Percentiles rank a stretch among this genome's conserved stretches.
Conservation (phyloP, 805 yeast genomes). For the Sporopachydermia quercuum region DNA sequence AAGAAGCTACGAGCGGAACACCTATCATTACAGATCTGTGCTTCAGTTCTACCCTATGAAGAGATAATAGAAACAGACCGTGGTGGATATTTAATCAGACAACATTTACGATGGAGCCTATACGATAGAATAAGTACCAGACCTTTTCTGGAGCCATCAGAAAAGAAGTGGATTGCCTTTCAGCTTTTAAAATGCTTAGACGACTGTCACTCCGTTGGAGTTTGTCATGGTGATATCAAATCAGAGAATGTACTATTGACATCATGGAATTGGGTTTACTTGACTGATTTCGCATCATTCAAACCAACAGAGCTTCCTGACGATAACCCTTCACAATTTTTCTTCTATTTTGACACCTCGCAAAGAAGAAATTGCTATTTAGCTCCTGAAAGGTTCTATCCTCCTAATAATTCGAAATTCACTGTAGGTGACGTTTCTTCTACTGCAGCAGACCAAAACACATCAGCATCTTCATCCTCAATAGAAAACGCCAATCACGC, state of each 20-base stretch:
- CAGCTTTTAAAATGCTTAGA: conserved; percentile 56
- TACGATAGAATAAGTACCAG: conserved; percentile 78
- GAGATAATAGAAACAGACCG: conserved; percentile 75
- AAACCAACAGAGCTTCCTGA: conserved; percentile 83
- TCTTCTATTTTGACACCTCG: conserved; percentile 86
- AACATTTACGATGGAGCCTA: conserved; percentile 61
- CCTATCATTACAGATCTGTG: conserved; percentile 28
- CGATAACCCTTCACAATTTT: conserved; percentile 83
- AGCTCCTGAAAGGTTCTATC: conserved; percentile 81
- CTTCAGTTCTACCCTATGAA: conserved; percentile 57
- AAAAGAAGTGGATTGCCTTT: conserved; percentile 71
- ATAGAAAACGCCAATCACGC: conserved; percentile 9
- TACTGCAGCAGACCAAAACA: conserved; percentile 6
- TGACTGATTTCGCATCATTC: conserved; percentile 72
- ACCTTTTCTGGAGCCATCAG: conserved; percentile 72
- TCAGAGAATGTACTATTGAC: conserved; percentile 79
- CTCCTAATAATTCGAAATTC: conserved; percentile 7
- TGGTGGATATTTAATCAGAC: conserved; percentile 84
- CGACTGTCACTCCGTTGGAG: conserved; percentile 43
- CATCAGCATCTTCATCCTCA: conserved; percentile 11
- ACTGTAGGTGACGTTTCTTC: conserved; percentile 14
- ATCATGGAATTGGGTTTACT: conserved; percentile 74
- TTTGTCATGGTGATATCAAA: conserved; percentile 85
- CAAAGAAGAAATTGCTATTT: conserved; percentile 76
- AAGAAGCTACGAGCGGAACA: conserved; percentile 18